These are phyloP conservation scores for Globisporangium cystogenes DNA, from an alignment of 352 stramenopile species.

Conservation along the genomic window DNA sequence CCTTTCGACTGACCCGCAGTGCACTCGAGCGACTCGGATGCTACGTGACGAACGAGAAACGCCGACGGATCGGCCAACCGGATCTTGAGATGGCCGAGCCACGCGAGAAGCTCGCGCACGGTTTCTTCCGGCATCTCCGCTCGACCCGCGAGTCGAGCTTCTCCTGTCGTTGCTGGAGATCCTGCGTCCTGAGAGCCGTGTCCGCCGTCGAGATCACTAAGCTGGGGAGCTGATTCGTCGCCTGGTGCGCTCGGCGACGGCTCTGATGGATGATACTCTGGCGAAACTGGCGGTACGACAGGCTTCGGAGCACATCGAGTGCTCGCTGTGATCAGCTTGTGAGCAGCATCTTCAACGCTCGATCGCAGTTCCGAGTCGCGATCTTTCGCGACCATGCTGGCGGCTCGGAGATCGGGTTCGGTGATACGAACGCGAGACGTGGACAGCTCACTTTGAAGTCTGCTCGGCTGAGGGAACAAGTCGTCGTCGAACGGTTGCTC, in stretches of 20 bases:
- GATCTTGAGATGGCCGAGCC: constrained; percentile 35
- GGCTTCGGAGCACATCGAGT: background rate
- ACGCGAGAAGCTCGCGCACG: constrained; percentile 22
- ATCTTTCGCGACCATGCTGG: background rate
- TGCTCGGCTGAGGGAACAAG: constrained; percentile 10
- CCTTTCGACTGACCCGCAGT: too few relatives aligned
- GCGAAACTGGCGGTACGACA: background rate
- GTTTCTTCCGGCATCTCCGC: constrained; percentile 1
- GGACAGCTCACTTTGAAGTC: too few relatives aligned
- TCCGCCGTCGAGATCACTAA: background rate
- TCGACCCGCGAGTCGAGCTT: background rate
- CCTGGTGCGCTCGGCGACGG: background rate
- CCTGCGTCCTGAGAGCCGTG: background rate
- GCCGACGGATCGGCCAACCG: constrained; percentile 14
- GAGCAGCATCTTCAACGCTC: background rate
- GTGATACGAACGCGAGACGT: background rate
- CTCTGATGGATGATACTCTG: background rate
- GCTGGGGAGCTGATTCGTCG: background rate
- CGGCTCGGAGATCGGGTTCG: background rate
- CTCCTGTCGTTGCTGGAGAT: background rate
- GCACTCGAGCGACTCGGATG: background rate
- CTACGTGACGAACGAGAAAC: constrained; percentile 24
- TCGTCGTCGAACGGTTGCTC: constrained; percentile 7
- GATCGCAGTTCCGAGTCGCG: background rate
- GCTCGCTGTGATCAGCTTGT: background rate